A percentile compares a stretch with the other conserved stretches of the same genome.
Conservation (phyloP, 169 alveolate species). For the Cryptosporidium sp. region DNA sequence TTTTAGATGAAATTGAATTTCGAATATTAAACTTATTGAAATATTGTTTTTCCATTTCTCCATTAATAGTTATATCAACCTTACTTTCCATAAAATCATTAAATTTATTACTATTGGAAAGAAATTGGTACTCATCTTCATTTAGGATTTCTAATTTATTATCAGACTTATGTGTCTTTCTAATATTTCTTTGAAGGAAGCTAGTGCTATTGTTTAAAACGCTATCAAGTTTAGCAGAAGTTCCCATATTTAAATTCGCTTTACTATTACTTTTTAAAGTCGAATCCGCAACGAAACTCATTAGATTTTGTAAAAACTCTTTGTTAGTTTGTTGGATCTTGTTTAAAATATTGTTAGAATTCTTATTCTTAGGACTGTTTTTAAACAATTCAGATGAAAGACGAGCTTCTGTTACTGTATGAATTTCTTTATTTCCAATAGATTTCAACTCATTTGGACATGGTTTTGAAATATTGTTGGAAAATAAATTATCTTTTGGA, state of each 20-base stretch:
- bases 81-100: not conserved
- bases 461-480: too few relatives aligned
- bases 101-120: not conserved
- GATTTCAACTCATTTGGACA: not conserved
- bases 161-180: not conserved
- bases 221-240: not conserved
- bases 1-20: not conserved
- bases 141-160: not conserved
- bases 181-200: not conserved
- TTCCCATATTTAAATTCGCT: not conserved
- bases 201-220: not conserved
- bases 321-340: not conserved
- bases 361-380: not conserved
- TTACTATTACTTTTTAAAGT: not conserved
- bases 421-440: not conserved
- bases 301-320: not conserved
- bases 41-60: not conserved
- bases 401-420: not conserved
- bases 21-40: not conserved
- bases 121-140: not conserved
- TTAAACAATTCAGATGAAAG: not conserved
- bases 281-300: not conserved
- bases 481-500: not conserved
- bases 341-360: not conserved
- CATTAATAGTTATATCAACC: not conserved